phyloP scores from a whole-genome alignment of 257 asterid genomes.

The Plantago major region DNA sequence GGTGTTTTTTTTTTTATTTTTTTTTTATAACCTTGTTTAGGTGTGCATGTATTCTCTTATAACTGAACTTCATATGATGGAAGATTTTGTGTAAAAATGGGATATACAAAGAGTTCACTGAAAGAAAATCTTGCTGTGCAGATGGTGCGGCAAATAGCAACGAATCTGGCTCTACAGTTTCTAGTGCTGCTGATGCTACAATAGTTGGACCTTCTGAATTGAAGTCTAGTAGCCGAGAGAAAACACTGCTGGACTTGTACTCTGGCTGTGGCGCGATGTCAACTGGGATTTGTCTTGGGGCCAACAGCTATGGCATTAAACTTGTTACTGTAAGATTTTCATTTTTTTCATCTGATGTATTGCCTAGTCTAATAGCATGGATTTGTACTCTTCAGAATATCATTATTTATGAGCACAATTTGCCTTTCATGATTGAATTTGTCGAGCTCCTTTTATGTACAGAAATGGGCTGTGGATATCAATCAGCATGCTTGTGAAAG shows the following conservation, averaged over 20 bases:
- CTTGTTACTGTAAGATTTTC: conserved; percentile 59
- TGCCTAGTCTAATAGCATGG: neutral
- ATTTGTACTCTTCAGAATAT: too few relatives aligned
- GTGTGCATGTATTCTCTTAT: neutral
- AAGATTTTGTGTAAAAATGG: too few relatives aligned
- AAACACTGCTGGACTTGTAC: conserved; percentile 56
- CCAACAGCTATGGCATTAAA: conserved; percentile 51
- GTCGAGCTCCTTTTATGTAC: neutral
- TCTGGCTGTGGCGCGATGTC: conserved; percentile 98
- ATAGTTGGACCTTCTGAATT: conserved; percentile 15
- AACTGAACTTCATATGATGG: neutral
- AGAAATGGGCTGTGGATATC: conserved; percentile 95
- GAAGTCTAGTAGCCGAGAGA: conserved; percentile 31
- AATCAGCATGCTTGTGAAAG: conserved; percentile 66
- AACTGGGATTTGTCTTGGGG: conserved; percentile 82
- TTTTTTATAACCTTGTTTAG: neutral
- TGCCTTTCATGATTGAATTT: neutral
- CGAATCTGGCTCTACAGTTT: conserved; percentile 59
- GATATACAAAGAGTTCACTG: too few relatives aligned
- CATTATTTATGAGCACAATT: too few relatives aligned
- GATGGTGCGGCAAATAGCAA: conserved; percentile 29
- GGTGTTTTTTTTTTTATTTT: too few relatives aligned
- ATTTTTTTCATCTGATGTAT: neutral
- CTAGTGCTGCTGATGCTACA: conserved; percentile 37
- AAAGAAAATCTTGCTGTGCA: conserved; percentile 10